Base-by-base conservation (phyloP, 2,329 filamentous ascomycete species). In the Amylocarpus encephaloides region DNA sequence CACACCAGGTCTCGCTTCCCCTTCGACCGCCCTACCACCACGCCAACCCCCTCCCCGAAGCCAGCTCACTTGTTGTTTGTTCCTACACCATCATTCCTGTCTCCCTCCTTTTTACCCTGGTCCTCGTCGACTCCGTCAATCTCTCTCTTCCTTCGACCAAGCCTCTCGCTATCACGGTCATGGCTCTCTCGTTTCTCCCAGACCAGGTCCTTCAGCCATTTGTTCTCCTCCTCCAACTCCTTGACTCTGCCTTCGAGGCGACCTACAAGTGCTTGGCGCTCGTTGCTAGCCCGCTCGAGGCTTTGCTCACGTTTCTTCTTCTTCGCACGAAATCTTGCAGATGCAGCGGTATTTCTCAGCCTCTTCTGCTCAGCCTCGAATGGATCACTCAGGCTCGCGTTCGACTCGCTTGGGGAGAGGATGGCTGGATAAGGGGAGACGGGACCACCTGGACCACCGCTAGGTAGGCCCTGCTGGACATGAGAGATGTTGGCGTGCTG, bases 221-320 rank as follows among this genome's bases (percentile, higher is more conserved):
- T 81, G 70, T 89, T 89, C 71, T 89, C 85, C 62, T 83, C 85
- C 71, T 89, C 84, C 22, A 92, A 46, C 49, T 60, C 46, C 36
- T 58, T 61, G 82, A 65, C 83, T 54, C 81, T 81, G 59, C 75
- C 77, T 70, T 94, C 87, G 11, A 95, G 77, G 15, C 73, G 73
- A 34, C 78, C 75, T 46, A 91, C 85, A 71, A 88, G 89, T 39
- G 91, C 85, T 29, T 80, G 79, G 69, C 91, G 86, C 61, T 94
- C 88, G 68, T 89, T 86, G 63, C 87, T 83, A 7, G 80, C 84
- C 62, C 81, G 81, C 69, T 92, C 88, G 43, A 94, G 79, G 12
- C 85, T 84, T 67, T 90, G 85, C 73, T 95, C 89, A 43, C 89
- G 83, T 70, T 91, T 86, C 78, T 95, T 95, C 82, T 95, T 95